Evolutionary conservation across 768 basidiomycete species (phyloP).

Genomic region (Amanita muscaria): DNA sequence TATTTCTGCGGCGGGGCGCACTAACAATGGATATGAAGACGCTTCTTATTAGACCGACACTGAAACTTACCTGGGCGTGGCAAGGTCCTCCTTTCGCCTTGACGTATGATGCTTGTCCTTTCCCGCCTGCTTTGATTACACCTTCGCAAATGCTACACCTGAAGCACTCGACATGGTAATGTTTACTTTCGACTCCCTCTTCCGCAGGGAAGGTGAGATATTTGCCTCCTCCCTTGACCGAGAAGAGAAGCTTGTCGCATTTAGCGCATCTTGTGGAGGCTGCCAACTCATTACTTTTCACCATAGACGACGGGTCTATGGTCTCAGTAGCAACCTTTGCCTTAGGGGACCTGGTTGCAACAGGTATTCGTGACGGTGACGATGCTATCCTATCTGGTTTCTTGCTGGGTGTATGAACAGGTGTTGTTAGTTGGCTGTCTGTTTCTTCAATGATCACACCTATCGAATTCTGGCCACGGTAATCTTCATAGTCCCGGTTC

Average conservation of each 20-base stretch:
- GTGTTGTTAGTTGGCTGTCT: slow-evolving; percentile 23
- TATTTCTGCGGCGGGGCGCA: slow-evolving; percentile 38
- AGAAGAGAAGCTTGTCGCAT: slow-evolving; percentile 53
- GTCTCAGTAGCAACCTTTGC: background rate
- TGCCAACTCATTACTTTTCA: background rate
- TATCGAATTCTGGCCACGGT: slow-evolving; percentile 8
- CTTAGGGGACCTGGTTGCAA: slow-evolving; percentile 9
- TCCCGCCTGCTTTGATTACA: slow-evolving; percentile 49
- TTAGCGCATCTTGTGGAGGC: slow-evolving; percentile 35
- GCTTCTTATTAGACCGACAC: background rate
- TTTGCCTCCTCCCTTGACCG: slow-evolving; percentile 45
- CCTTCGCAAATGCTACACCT: slow-evolving; percentile 59
- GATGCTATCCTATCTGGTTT: background rate
- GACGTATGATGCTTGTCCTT: slow-evolving; percentile 66
- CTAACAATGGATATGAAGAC: slow-evolving; percentile 17
- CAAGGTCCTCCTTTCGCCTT: slow-evolving; percentile 55
- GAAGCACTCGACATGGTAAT: slow-evolving; percentile 73
- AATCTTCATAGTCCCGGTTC: background rate
- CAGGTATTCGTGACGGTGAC: slow-evolving; percentile 4
- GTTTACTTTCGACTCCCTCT: slow-evolving; percentile 38
- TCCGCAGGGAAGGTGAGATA: slow-evolving; percentile 66
- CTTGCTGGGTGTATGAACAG: slow-evolving; percentile 24
- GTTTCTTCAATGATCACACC: slow-evolving; percentile 24
- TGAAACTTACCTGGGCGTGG: slow-evolving; percentile 46
- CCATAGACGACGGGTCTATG: background rate